Conservation (phyloP, 305 asterid genomes). For the Solanum chacoense region DNA sequence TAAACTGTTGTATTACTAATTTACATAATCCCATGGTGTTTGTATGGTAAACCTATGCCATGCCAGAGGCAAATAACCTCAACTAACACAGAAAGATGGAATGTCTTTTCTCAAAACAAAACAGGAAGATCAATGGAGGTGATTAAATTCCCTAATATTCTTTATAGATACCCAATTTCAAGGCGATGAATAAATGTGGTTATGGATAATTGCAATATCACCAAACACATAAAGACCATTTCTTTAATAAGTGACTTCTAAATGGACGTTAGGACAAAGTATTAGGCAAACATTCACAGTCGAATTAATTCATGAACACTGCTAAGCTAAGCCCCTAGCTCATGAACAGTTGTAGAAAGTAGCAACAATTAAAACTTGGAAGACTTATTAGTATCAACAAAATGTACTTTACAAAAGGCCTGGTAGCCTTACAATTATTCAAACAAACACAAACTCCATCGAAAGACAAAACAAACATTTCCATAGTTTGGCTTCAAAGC, state of each 20-base stretch:
- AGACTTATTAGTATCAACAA: not conserved
- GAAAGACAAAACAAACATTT: not conserved
- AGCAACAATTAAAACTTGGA: not conserved
- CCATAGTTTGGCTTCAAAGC: not conserved
- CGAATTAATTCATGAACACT: not conserved
- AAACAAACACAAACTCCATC: not conserved
- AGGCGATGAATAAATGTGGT: not conserved
- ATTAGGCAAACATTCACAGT: not conserved
- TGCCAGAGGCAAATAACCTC: not conserved
- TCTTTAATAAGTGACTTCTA: not conserved
- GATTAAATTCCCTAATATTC: not conserved
- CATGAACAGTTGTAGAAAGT: not conserved
- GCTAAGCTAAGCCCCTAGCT: not conserved
- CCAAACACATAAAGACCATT: not conserved
- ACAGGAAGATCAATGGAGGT: not conserved
- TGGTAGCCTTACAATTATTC: not conserved
- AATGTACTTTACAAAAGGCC: not conserved
- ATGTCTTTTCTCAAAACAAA: not conserved
- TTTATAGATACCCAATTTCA: not conserved
- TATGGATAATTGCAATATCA: not conserved
- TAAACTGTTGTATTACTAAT: not conserved
- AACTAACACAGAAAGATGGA: not conserved
- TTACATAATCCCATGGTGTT: not conserved
- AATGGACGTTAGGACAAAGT: not conserved
- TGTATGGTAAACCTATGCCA: not conserved